phyloP scores from a whole-genome alignment of 345 rosid genomes.

The Erodium maritimum region DNA sequence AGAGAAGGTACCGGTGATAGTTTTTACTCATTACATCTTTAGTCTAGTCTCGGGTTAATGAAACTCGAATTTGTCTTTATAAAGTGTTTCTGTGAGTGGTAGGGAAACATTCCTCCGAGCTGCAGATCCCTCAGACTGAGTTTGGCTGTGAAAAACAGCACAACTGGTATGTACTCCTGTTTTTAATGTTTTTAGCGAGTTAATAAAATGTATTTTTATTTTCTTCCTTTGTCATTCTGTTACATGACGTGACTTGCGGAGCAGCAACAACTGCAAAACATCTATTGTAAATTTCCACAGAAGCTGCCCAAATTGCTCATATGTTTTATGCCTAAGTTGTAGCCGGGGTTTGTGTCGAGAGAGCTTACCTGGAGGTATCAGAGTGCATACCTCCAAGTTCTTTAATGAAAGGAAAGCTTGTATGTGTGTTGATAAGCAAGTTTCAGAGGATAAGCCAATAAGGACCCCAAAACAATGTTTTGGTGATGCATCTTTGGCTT shows the following conservation, averaged over 20 bases:
- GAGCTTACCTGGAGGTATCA: conserved; percentile 27
- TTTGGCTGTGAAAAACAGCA: conserved; percentile 30
- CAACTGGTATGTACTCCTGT: conserved; percentile 43
- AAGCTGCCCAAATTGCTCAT: conserved; percentile 60
- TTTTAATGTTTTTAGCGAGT: conserved; percentile 8
- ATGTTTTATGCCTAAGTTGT: conserved; percentile 51
- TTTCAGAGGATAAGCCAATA: conserved; percentile 18
- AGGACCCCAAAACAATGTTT: conserved; percentile 13
- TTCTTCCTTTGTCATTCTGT: conserved; percentile 14
- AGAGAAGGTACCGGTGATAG: conserved; percentile 35
- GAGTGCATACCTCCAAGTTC: conserved; percentile 23
- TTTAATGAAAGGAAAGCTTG: conserved; percentile 22
- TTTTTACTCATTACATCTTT: not conserved
- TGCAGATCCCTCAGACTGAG: conserved; percentile 35
- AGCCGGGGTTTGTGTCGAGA: conserved; percentile 37
- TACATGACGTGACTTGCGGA: conserved; percentile 17
- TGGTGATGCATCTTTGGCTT: conserved; percentile 16
- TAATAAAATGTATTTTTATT: conserved; percentile 7
- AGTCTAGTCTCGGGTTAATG: not conserved
- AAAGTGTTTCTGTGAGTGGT: conserved; percentile 15
- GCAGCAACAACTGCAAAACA: conserved; percentile 47
- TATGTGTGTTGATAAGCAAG: conserved; percentile 14
- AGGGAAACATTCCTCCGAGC: conserved; percentile 41
- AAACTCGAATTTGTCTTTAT: conserved; percentile 10
- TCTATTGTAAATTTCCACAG: conserved; percentile 49